A percentile compares a stretch with the other conserved stretches of the same genome.
These are phyloP conservation scores for Polytrichum commune DNA, from an alignment of 225 moss, liverwort and hornwort species.

Conservation along the genomic window DNA sequence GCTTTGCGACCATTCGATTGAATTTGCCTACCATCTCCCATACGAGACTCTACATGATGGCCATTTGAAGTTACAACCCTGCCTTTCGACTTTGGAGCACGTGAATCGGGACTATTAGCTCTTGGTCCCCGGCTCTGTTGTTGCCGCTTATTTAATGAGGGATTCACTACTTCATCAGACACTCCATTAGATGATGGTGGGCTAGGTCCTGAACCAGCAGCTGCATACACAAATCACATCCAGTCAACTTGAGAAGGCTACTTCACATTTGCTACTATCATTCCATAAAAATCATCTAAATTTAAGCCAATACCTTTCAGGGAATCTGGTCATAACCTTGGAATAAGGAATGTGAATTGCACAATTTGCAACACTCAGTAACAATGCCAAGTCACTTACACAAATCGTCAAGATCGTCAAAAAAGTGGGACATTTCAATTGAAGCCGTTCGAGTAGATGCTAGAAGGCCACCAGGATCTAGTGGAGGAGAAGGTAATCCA, in stretches of 20 bases:
- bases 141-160: conserved; percentile 33
- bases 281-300: background rate
- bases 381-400: conserved; percentile 53
- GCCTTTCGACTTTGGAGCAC: conserved; percentile 46
- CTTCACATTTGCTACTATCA: too few relatives aligned
- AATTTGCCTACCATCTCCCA: conserved; percentile 30
- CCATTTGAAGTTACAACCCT: conserved; percentile 53
- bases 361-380: background rate
- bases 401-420: conserved; percentile 90
- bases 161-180: conserved; percentile 50
- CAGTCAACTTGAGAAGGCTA: too few relatives aligned
- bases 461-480: conserved; percentile 84
- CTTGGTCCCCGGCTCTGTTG: conserved; percentile 45
- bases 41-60: conserved; percentile 34
- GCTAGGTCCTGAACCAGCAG: conserved; percentile 83
- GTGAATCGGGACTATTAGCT: conserved; percentile 43
- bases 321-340: too few relatives aligned
- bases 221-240: conserved; percentile 36
- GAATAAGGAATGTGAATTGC: too few relatives aligned
- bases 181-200: conserved; percentile 75
- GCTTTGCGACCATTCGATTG: conserved; percentile 38
- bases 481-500: conserved; percentile 84
- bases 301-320: too few relatives aligned
- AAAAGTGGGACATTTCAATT: conserved; percentile 74
- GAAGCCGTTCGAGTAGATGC: conserved; percentile 57